These are phyloP conservation scores for Didymella keratinophila DNA, from an alignment of 2,329 filamentous ascomycete species.

Conservation along the genomic window DNA sequence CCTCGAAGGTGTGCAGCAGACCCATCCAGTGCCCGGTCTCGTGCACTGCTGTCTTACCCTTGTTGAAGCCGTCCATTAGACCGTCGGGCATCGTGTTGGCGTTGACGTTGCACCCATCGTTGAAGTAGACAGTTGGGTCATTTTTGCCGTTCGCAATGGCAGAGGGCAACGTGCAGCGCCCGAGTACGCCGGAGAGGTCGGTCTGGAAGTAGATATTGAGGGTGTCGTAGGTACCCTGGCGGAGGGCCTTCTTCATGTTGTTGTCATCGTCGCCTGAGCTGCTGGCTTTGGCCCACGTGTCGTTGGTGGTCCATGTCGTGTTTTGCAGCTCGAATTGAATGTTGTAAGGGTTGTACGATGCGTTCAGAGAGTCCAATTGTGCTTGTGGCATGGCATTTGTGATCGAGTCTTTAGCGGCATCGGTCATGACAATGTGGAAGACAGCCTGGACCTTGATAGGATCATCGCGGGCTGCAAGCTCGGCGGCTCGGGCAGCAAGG, in stretches of 20 bases:
- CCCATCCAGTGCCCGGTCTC: slow-evolving; percentile 60
- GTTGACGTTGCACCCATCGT: slow-evolving; percentile 66
- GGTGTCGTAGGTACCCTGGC: slow-evolving; percentile 61
- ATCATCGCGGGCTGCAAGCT: slow-evolving; percentile 33
- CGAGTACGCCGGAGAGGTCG: slow-evolving; percentile 60
- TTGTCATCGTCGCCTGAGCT: slow-evolving; percentile 56
- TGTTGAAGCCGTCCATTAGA: slow-evolving; percentile 58
- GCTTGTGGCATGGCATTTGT: slow-evolving; percentile 52
- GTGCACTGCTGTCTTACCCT: slow-evolving; percentile 57
- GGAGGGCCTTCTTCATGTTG: slow-evolving; percentile 62
- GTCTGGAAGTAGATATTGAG: slow-evolving; percentile 69
- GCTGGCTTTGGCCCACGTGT: slow-evolving; percentile 60
- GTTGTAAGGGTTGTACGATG: slow-evolving; percentile 58
- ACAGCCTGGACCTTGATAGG: slow-evolving; percentile 52
- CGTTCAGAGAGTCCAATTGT: slow-evolving; percentile 53
- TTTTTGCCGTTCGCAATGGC: slow-evolving; percentile 51
- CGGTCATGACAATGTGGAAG: slow-evolving; percentile 56
- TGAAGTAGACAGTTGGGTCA: slow-evolving; percentile 54
- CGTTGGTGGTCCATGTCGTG: slow-evolving; percentile 61
- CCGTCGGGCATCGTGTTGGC: slow-evolving; percentile 65
- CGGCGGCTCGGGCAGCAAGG: slow-evolving; percentile 39
- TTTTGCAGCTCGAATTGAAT: slow-evolving; percentile 61
- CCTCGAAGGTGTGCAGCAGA: slow-evolving; percentile 58
- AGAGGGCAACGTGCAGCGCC: slow-evolving; percentile 61
- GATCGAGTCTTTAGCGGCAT: slow-evolving; percentile 46